Evolutionary conservation across 495 filamentous ascomycete genomes (phyloP).

Genomic region (Penicillium nucicola): DNA sequence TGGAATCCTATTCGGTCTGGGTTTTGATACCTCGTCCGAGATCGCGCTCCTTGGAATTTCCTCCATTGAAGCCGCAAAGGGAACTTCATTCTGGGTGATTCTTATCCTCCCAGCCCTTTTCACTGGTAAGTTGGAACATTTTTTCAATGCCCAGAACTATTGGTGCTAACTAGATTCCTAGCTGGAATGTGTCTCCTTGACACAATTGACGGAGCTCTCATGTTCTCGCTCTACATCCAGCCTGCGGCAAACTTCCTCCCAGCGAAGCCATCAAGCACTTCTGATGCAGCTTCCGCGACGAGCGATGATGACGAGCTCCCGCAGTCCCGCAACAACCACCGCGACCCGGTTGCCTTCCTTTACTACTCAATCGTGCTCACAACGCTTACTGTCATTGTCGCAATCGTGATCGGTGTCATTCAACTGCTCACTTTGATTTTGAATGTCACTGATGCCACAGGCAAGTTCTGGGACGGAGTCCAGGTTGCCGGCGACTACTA

Average conservation of each 20-base stretch:
- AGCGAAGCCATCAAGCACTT: conserved; percentile 17
- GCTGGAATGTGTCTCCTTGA: conserved; percentile 91
- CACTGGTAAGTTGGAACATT: conserved; percentile 55
- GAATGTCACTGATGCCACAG: conserved; percentile 68
- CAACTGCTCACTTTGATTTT: conserved; percentile 76
- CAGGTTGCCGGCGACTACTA: conserved; percentile 72
- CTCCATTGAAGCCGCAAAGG: conserved; percentile 76
- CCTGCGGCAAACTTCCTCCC: conserved; percentile 46
- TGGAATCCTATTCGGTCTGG: conserved; percentile 85
- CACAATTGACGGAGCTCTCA: conserved; percentile 87
- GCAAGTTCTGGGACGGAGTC: conserved; percentile 85
- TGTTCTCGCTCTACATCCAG: conserved; percentile 90
- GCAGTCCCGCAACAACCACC: conserved; percentile 33
- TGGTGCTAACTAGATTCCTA: conserved; percentile 7
- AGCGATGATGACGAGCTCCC: conserved; percentile 21
- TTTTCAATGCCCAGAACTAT: background rate
- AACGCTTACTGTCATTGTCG: conserved; percentile 80
- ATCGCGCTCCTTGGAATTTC: conserved; percentile 90
- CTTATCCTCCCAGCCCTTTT: conserved; percentile 89
- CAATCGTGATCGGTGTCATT: conserved; percentile 78
- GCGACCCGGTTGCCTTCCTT: conserved; percentile 79
- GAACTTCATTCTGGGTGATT: conserved; percentile 91
- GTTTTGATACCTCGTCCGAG: conserved; percentile 95
- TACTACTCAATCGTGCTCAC: conserved; percentile 95
- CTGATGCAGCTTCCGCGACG: conserved; percentile 11